Evolutionary conservation across 2,329 filamentous ascomycete genomes (phyloP), one percentile per base, ranked within the genome.

Genomic region (Alternaria arbusti): DNA sequence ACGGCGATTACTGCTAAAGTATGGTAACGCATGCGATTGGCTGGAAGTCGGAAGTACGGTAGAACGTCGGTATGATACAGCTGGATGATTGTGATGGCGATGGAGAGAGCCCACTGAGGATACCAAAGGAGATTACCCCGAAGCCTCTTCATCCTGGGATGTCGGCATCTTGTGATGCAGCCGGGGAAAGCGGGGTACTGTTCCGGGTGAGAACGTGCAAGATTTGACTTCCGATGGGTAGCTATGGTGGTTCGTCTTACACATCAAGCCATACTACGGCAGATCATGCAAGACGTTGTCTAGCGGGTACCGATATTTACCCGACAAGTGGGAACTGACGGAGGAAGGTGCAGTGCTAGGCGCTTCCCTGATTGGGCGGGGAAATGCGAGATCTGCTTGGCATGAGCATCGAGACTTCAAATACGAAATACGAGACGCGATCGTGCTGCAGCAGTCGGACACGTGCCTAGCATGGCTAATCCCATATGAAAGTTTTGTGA

Each of bases 151-250:
- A 10, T 23, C 13, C 13, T n/a, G 25, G 10, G 22, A 17, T 22
- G 36, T n/a, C n/a, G 25, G 3, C 51, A 60, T 63, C 54, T 66
- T 36, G 63, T 63, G 58, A 51, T 54, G 45, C 36, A 50, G 57
- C 47, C 40, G 51, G 46, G 64, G 62, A 68, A 71, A 72, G 72
- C 67, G 74, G 73, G 73, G 68, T 64, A 61, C 65, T 59, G 61
- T 54, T 63, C 70, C 72, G 74, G 68, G 71, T 66, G 59, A 67
- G 6, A 50, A 67, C 64, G 23, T 68, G 67, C 61, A 54, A 68
- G 58, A 15, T 65, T 23, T 30, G 49, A 25, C 20, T 57, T 55
- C 25, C n/a, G 11, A 20, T 49, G 36, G 11, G 12, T 28, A 30
- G 25, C 11, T 46, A 6, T 20, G 22, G 23, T 44, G 58, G 25